Conservation (phyloP, 225 moss, liverwort and hornwort species). For the Pleurozium schreberi region DNA sequence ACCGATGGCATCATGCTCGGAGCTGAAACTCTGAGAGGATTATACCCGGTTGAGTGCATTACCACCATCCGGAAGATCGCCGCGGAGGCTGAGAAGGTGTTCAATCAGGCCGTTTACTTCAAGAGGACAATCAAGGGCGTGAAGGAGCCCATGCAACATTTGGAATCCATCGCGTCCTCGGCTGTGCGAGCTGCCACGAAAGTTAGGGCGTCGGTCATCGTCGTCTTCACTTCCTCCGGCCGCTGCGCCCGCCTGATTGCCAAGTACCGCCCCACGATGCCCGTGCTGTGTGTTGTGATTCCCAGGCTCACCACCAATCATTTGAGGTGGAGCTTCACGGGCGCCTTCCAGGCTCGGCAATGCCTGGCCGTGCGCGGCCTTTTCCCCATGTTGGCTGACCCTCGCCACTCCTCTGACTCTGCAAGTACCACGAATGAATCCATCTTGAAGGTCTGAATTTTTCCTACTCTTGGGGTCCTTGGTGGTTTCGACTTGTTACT, state of each 20-base stretch:
- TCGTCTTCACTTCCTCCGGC: slow-evolving; percentile 62
- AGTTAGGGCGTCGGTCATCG: slow-evolving; percentile 58
- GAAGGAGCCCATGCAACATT: slow-evolving; percentile 81
- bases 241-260: slow-evolving; percentile 56
- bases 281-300: slow-evolving; percentile 50
- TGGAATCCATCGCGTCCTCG: slow-evolving; percentile 87
- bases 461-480: neutral
- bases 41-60: slow-evolving; percentile 78
- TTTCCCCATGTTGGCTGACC: slow-evolving; percentile 56
- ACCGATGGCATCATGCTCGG: slow-evolving; percentile 84
- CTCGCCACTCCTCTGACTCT: slow-evolving; percentile 59
- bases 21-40: slow-evolving; percentile 74
- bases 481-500: neutral
- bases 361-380: slow-evolving; percentile 49
- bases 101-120: slow-evolving; percentile 79
- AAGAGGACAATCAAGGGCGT: slow-evolving; percentile 67
- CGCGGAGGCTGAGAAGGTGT: slow-evolving; percentile 97
- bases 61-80: slow-evolving; percentile 71
- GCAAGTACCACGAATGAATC: slow-evolving; percentile 78
- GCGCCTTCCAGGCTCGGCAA: slow-evolving; percentile 57
- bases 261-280: slow-evolving; percentile 54
- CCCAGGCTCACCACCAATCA: slow-evolving; percentile 53
- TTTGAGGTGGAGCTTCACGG: slow-evolving; percentile 45
- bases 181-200: slow-evolving; percentile 59
- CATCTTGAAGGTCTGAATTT: slow-evolving; percentile 51